Base-by-base conservation (phyloP, 139 green algal genomes). In the Spirogloea muscicola region DNA sequence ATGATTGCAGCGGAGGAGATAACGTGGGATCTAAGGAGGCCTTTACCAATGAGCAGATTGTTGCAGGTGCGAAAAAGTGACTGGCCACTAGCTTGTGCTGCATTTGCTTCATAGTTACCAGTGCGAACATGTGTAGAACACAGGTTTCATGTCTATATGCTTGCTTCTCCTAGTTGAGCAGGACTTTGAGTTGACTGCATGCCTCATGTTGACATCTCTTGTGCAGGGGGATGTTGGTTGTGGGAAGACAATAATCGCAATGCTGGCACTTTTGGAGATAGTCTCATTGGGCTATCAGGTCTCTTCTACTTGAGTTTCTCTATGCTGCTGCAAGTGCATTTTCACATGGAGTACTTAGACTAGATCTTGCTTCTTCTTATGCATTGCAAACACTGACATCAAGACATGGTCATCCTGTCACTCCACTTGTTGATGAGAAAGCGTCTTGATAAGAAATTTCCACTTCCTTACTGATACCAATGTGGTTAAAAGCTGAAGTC, bases 211-310 rank as follows among this genome's bases (percentile, higher is more conserved):
- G 13, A 41, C 57, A 55, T 51, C 10, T 10, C 43, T 51, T 10
- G 13, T 51, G 25, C 82, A 96, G 82, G 94, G 94, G 3, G 94
- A 98, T 69, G 94, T 98, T 18, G 94, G 94, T 3, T 92, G 87
- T 46, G 94, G 94, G 72, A 98, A 98, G 77, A 95, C 93, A 0
- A 85, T 89, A 16, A 90, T 98, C 31, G 91, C 92, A 3, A 74
- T 96, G 33, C 66, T 97, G 51, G 86, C 91, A n/a, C 31, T 84
- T 21, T 51, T 82, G 70, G 64, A 67, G 18, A 41, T 57, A 2
- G 69, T 79, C 13, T 69, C 38, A 2, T 16, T 69, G 43, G 89
- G 90, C 40, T 88, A 84, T 36, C 91, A 97, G 61, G 83, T 70
- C n/a, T n/a, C n/a, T n/a, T n/a, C n/a, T n/a, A n/a, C n/a, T n/a